phyloP scores from a whole-genome alignment of 108 stramenopile species.

The Skeletonema menzelii region DNA sequence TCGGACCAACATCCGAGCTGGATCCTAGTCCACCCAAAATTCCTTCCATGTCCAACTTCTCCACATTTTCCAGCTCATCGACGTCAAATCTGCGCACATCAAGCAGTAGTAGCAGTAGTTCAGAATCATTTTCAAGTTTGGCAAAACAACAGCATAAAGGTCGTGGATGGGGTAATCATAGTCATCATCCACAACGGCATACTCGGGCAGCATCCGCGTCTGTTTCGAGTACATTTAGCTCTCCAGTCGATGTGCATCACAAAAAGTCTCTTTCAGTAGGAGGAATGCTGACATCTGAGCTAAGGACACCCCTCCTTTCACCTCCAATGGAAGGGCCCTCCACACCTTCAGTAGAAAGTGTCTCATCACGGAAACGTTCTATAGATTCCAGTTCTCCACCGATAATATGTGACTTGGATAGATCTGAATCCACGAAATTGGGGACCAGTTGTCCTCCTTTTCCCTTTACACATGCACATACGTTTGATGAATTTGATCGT shows the following conservation, averaged over 20 bases:
- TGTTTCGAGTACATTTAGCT: background rate
- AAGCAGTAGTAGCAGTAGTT: background rate
- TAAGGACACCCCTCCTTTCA: background rate
- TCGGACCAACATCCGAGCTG: background rate
- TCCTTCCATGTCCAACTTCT: constrained; percentile 9
- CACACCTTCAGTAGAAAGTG: background rate
- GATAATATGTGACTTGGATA: background rate
- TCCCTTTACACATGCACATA: background rate
- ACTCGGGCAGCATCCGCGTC: background rate
- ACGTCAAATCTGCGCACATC: background rate
- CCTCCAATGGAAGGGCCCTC: background rate
- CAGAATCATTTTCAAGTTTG: constrained; percentile 18
- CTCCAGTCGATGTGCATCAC: background rate
- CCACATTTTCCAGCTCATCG: constrained; percentile 4
- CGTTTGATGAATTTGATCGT: background rate
- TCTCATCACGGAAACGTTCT: background rate
- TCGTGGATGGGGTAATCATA: constrained; percentile 1
- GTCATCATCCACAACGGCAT: background rate
- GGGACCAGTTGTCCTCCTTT: background rate
- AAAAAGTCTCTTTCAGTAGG: background rate
- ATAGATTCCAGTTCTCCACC: background rate
- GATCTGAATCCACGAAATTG: background rate
- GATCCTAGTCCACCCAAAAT: constrained; percentile 32
- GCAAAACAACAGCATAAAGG: background rate
- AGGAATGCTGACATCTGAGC: background rate